phyloP scores from a whole-genome alignment of 1,284 basidiomycete genomes.

The Malassezia sp. region DNA sequence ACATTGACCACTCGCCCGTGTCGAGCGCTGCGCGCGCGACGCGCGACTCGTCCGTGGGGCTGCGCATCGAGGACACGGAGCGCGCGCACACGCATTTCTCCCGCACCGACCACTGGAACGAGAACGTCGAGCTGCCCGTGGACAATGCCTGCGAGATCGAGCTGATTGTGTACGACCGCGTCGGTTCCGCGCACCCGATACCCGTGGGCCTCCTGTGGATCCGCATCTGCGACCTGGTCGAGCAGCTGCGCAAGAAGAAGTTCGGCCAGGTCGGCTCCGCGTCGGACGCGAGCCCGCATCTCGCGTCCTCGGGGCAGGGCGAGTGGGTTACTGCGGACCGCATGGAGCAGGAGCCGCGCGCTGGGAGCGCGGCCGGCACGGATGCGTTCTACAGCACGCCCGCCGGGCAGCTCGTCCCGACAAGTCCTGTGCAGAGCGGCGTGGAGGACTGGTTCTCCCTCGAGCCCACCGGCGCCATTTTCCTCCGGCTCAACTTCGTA shows the following conservation, averaged over 20 bases:
- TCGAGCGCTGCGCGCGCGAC: slow-evolving; percentile 48
- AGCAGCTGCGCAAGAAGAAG: slow-evolving; percentile 85
- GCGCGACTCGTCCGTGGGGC: slow-evolving; percentile 73
- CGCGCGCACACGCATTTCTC: slow-evolving; percentile 82
- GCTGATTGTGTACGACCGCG: slow-evolving; percentile 87
- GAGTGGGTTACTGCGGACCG: slow-evolving; percentile 43
- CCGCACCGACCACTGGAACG: slow-evolving; percentile 90
- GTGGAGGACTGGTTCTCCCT: slow-evolving; percentile 96
- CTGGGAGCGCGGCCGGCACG: slow-evolving; percentile 1
- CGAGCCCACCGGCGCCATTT: slow-evolving; percentile 88
- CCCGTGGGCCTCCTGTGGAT: slow-evolving; percentile 96
- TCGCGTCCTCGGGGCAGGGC: slow-evolving; percentile 17
- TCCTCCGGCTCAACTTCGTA: slow-evolving; percentile 37
- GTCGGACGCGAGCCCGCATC: slow-evolving; percentile 44
- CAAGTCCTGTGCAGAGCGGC: slow-evolving; percentile 54
- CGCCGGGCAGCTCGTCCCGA: slow-evolving; percentile 29
- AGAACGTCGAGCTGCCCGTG: slow-evolving; percentile 88
- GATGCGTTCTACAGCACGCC: slow-evolving; percentile 26
- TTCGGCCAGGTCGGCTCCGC: slow-evolving; percentile 56
- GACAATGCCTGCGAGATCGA: slow-evolving; percentile 99
- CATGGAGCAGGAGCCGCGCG: slow-evolving; percentile 20
- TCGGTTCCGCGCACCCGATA: slow-evolving; percentile 62
- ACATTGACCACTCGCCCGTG: slow-evolving; percentile 84
- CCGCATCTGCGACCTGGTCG: slow-evolving; percentile 83
- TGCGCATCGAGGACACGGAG: slow-evolving; percentile 93